Base-by-base conservation (phyloP, 345 rosid species). In the Rhizophora apiculata region DNA sequence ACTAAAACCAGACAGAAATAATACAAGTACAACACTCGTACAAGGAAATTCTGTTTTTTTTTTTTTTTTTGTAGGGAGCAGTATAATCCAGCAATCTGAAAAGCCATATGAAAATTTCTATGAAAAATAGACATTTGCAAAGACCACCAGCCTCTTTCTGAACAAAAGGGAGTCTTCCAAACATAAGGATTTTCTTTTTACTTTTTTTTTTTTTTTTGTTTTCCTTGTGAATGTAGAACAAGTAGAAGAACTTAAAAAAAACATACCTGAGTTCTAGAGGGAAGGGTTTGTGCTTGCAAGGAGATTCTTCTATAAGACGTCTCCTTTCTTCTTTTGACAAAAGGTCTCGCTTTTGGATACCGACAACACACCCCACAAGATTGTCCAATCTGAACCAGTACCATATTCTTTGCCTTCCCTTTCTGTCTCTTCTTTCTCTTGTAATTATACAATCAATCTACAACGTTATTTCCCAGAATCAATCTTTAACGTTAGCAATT, bases 241-340 rank as follows among this genome's bases (percentile, higher is more conserved):
- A 34, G 0, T 6, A 34, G 71, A 62, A 34, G 29, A 46, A 22
- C 36, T 48, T 6, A 26, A 32, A 21, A 21, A 31, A 32, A 19
- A 13, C 60, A 18, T 72, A 85, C 97, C 90, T 84, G 95, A 37
- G 96, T 91, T 85, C 84, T 85, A 70, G 97, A 80, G 15, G 87
- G 87, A 82, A 80, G 72, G 22, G 81, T 71, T 76, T 88, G 90
- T 70, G 87, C 82, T 76, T 76, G 83, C 72, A 85, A 70, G 68
- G 79, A 81, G 10, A 65, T 64, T 26, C 67, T 74, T 49, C 73
- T 76, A 30, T 24, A 69, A 75, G 79, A 71, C 68, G 70, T 80
- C 60, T 51, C 74, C 65, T 65, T 72, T 48, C 46, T 79, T 55
- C 61, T 74, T 52, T 66, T 64, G 68, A 73, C 24, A 52, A 64